A percentile compares a stretch with the other conserved stretches of the same genome.
Evolutionary conservation across 2,329 filamentous ascomycete genomes (phyloP).

Genomic region (Xylariales sp.): DNA sequence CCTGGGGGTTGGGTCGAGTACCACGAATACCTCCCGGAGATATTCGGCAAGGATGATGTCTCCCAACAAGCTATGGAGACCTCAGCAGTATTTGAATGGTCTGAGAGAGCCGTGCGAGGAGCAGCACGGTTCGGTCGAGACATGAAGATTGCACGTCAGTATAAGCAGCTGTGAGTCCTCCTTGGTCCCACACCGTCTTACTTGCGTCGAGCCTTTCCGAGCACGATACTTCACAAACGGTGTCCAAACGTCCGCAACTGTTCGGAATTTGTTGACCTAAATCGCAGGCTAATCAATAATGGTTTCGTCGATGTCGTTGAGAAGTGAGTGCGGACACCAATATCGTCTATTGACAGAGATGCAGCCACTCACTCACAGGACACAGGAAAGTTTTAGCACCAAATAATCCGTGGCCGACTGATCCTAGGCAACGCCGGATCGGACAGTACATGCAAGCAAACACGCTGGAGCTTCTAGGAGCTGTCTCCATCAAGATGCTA

Average conservation of each 20-base stretch:
- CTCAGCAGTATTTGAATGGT: slow-evolving; percentile 4
- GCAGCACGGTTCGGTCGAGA: slow-evolving; percentile 6
- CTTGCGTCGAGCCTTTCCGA: too few relatives aligned
- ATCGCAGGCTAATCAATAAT: slow-evolving; percentile 3
- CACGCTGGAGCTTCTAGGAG: neutral
- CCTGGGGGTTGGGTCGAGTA: slow-evolving; percentile 9
- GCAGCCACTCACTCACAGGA: neutral
- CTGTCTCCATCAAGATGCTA: slow-evolving; percentile 4
- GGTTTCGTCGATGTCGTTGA: slow-evolving; percentile 6
- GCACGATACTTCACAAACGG: too few relatives aligned
- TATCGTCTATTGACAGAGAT: too few relatives aligned
- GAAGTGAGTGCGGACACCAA: neutral
- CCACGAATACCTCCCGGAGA: slow-evolving; percentile 5
- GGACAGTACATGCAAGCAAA: slow-evolving; percentile 6
- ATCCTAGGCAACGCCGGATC: slow-evolving; percentile 3
- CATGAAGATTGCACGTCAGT: slow-evolving; percentile 1
- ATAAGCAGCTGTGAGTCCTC: slow-evolving; percentile 4
- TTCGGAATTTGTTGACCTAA: too few relatives aligned
- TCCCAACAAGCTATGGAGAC: slow-evolving; percentile 1
- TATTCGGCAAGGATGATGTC: slow-evolving; percentile 6
- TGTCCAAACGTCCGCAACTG: too few relatives aligned
- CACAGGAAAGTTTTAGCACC: slow-evolving; percentile 2
- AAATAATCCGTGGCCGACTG: slow-evolving; percentile 5
- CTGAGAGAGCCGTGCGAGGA: neutral
- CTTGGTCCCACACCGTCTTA: too few relatives aligned